Percentiles rank a stretch among this genome's conserved stretches.
Evolutionary conservation across 306 rosid species (phyloP).

Genomic region (Styphnolobium japonicum): DNA sequence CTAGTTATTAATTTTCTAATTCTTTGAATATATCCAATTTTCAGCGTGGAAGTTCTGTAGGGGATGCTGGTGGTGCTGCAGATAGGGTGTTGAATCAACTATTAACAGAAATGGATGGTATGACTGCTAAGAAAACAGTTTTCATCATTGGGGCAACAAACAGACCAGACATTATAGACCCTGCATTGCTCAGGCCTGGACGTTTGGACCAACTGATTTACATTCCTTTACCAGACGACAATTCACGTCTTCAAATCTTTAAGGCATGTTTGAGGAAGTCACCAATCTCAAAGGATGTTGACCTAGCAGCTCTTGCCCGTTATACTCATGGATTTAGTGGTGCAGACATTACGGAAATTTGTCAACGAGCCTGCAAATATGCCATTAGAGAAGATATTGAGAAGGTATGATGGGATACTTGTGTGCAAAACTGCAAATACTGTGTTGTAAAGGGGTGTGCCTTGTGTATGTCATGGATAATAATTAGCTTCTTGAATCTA

Average conservation of each 20-base stretch:
- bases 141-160: slow-evolving; percentile 73
- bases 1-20: not conserved
- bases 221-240: slow-evolving; percentile 63
- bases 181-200: slow-evolving; percentile 71
- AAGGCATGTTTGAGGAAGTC: slow-evolving; percentile 74
- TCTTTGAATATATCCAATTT: slow-evolving; percentile 3
- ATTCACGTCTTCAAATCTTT: slow-evolving; percentile 66
- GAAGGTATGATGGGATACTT: slow-evolving; percentile 39
- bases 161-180: slow-evolving; percentile 71
- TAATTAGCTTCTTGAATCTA: not conserved
- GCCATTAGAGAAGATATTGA: slow-evolving; percentile 70
- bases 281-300: slow-evolving; percentile 57
- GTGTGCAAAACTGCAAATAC: not conserved
- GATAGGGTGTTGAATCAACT: slow-evolving; percentile 79
- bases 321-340: slow-evolving; percentile 66
- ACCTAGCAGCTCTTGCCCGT: slow-evolving; percentile 54
- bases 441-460: not conserved
- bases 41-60: slow-evolving; percentile 59
- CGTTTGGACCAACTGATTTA: slow-evolving; percentile 70
- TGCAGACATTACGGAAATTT: slow-evolving; percentile 72
- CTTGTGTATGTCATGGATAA: not conserved
- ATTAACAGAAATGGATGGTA: slow-evolving; percentile 77
- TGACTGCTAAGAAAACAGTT: slow-evolving; percentile 69
- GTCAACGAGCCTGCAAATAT: slow-evolving; percentile 75
- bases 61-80: slow-evolving; percentile 75